These are phyloP conservation scores for Geranium brycei DNA, from an alignment of 345 rosid genomes.

Conservation along the genomic window DNA sequence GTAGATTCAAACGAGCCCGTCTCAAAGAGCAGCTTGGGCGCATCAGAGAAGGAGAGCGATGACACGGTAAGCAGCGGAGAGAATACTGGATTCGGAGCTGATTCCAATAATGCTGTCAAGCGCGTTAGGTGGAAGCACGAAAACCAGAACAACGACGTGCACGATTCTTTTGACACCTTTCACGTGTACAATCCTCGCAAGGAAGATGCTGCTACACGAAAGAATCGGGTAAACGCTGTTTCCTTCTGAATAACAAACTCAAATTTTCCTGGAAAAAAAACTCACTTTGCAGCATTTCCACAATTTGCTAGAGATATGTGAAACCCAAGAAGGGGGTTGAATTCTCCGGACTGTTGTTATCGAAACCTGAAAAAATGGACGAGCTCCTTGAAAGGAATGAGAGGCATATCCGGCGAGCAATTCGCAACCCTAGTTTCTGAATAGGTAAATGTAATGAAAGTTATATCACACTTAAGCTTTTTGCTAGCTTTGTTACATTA, in stretches of 20 bases:
- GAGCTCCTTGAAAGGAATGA: conserved; percentile 58
- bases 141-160: too few relatives aligned
- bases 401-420: conserved; percentile 52
- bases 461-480: not conserved
- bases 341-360: conserved; percentile 63
- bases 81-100: too few relatives aligned
- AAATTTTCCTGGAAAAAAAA: too few relatives aligned
- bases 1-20: not conserved
- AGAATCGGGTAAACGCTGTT: too few relatives aligned
- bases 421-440: conserved; percentile 65
- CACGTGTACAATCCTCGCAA: too few relatives aligned
- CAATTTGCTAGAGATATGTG: not conserved
- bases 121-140: too few relatives aligned
- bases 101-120: too few relatives aligned
- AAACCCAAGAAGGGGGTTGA: conserved; percentile 37
- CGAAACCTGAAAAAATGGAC: conserved; percentile 49
- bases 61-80: not conserved
- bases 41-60: not conserved
- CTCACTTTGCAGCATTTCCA: not conserved
- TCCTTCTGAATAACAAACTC: too few relatives aligned
- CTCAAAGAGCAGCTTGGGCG: not conserved
- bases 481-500: not conserved
- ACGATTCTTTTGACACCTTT: too few relatives aligned
- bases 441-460: conserved; percentile 27
- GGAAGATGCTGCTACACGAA: too few relatives aligned